A percentile compares a stretch with the other conserved stretches of the same genome.
phyloP scores from a whole-genome alignment of 306 rosid species.

The Pterocarpus santalinus region DNA sequence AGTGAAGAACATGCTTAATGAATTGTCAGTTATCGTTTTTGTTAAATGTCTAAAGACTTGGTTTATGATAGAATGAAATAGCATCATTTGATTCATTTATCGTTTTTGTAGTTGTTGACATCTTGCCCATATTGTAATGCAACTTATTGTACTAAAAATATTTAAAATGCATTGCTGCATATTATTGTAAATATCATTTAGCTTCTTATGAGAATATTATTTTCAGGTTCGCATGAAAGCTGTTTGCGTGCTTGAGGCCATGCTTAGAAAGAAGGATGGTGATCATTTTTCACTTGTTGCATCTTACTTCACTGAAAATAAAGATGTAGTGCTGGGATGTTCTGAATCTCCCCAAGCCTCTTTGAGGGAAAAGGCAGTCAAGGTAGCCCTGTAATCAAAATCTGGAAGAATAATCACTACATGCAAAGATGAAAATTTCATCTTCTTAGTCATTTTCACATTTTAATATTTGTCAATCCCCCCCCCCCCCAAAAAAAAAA shows the following conservation, averaged over 20 bases:
- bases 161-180: background rate
- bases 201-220: slow-evolving; percentile 25
- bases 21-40: slow-evolving; percentile 28
- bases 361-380: slow-evolving; percentile 88
- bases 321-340: slow-evolving; percentile 76
- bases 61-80: too few relatives aligned
- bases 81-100: background rate
- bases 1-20: slow-evolving; percentile 9
- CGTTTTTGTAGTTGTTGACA: background rate
- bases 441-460: slow-evolving; percentile 18
- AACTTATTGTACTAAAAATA: background rate
- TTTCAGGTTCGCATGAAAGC: slow-evolving; percentile 99
- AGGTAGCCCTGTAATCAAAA: slow-evolving; percentile 62
- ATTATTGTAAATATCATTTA: background rate
- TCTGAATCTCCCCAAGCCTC: slow-evolving; percentile 97
- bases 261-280: slow-evolving; percentile 81
- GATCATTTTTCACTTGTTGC: slow-evolving; percentile 69
- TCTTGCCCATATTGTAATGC: slow-evolving; percentile 27
- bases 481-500: too few relatives aligned
- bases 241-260: slow-evolving; percentile 89
- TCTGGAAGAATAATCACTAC: background rate
- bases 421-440: background rate
- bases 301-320: slow-evolving; percentile 81
- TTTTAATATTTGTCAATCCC: background rate
- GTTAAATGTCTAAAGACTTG: background rate